Conservation (phyloP, 495 filamentous ascomycete species). For the Trichoderma parareesei region DNA sequence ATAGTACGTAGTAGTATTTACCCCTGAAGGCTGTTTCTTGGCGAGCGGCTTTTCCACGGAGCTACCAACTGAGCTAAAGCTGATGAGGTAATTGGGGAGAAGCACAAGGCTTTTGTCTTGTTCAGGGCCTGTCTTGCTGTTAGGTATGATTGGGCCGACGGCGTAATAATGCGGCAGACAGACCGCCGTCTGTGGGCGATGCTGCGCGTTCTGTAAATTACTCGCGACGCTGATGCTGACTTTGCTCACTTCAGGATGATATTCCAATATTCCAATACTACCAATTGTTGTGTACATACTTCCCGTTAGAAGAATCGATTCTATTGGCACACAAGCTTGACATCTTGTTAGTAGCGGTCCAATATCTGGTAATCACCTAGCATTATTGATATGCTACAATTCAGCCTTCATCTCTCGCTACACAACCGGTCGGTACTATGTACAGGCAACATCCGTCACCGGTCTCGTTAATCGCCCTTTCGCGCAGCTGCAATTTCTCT, state of each 20-base stretch:
- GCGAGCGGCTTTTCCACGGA: slow-evolving; percentile 7
- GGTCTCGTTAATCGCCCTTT: neutral
- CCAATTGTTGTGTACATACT: too few species aligned
- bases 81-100: slow-evolving; percentile 1
- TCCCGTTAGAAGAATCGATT: too few species aligned
- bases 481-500: neutral
- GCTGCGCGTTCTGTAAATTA: neutral
- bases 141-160: neutral
- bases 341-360: too few species aligned
- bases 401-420: too few species aligned
- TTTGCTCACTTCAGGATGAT: neutral
- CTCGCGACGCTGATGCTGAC: neutral
- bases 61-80: slow-evolving; percentile 2
- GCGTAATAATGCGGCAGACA: neutral
- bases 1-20: neutral
- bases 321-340: too few species aligned
- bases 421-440: neutral
- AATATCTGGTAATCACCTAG: too few species aligned
- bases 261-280: neutral
- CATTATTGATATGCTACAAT: too few species aligned
- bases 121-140: too few species aligned
- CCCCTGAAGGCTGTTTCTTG: neutral
- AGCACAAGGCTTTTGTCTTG: neutral
- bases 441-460: neutral
- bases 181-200: neutral